A percentile compares a stretch with the other conserved stretches of the same genome.
These are phyloP conservation scores for Bipolaris oryzae DNA, from an alignment of 2,329 filamentous ascomycete genomes.

Conservation along the genomic window DNA sequence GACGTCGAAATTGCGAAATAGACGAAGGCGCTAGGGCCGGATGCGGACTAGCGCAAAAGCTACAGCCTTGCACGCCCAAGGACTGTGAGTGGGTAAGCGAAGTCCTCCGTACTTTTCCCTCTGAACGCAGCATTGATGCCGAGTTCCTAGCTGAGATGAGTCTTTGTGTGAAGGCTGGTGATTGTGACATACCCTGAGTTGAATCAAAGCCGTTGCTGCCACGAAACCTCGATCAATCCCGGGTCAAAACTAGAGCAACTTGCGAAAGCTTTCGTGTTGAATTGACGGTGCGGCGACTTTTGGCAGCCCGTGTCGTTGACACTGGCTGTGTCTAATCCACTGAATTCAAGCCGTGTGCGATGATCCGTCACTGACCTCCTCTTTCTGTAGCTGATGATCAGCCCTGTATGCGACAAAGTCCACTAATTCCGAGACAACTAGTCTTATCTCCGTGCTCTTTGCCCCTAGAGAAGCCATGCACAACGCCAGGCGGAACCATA, in stretches of 20 bases:
- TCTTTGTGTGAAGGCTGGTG: neutral
- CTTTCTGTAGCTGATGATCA: neutral
- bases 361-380: neutral
- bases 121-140: neutral
- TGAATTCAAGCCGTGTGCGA: neutral
- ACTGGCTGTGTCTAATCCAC: too few relatives aligned
- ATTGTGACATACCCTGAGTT: neutral
- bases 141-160: neutral
- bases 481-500: neutral
- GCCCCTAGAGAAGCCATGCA: neutral
- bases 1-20: constrained; percentile 19
- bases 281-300: neutral
- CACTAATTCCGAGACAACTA: constrained; percentile 6
- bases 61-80: neutral
- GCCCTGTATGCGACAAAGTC: neutral
- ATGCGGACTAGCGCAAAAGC: constrained; percentile 2
- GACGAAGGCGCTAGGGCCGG: constrained; percentile 6
- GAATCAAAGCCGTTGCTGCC: too few relatives aligned
- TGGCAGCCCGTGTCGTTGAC: neutral
- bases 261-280: neutral
- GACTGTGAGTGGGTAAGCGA: neutral
- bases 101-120: neutral
- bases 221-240: neutral
- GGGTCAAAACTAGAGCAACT: neutral
- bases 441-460: constrained; percentile 7